Evolutionary conservation across 352 stramenopile species (phyloP).

Genomic region (Globisporangium polare): DNA sequence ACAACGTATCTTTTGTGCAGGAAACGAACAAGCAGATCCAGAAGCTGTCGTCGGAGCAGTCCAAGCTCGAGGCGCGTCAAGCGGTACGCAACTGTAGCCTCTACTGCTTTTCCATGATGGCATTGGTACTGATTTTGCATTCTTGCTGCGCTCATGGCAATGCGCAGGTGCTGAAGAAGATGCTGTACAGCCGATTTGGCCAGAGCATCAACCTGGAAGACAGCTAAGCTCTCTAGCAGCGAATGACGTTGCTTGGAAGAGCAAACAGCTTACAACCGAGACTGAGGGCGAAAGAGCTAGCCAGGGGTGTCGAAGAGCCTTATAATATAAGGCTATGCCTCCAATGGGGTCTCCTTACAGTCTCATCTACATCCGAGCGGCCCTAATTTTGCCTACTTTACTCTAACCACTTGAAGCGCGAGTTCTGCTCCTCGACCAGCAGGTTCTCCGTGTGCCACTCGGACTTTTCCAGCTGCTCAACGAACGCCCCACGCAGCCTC

Average conservation of each 20-base stretch:
- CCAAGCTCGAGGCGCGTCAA: constrained; percentile 87
- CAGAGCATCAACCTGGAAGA: constrained; percentile 97
- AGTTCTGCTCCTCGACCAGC: constrained; percentile 54
- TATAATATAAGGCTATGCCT: neutral
- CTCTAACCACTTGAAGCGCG: constrained; percentile 53
- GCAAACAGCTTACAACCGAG: neutral
- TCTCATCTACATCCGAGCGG: neutral
- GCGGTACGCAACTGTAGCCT: constrained; percentile 34
- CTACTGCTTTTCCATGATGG: too few relatives aligned
- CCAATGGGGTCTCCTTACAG: neutral
- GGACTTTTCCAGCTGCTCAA: constrained; percentile 32
- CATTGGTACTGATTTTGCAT: too few relatives aligned
- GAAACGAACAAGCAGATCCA: constrained; percentile 76
- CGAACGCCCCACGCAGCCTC: constrained; percentile 28
- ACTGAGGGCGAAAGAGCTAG: neutral
- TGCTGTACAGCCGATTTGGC: constrained; percentile 95
- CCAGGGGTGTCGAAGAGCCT: neutral
- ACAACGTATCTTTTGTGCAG: constrained; percentile 15
- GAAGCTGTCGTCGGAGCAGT: constrained; percentile 82
- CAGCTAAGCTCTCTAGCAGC: constrained; percentile 40
- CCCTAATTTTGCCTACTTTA: neutral
- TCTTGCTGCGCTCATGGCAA: neutral
- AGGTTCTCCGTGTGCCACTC: constrained; percentile 62
- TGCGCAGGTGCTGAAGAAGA: constrained; percentile 80
- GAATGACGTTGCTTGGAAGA: too few relatives aligned